Base-by-base conservation (phyloP, 208 protist genomes). In the Herpetomonas samuelpessoai region DNA sequence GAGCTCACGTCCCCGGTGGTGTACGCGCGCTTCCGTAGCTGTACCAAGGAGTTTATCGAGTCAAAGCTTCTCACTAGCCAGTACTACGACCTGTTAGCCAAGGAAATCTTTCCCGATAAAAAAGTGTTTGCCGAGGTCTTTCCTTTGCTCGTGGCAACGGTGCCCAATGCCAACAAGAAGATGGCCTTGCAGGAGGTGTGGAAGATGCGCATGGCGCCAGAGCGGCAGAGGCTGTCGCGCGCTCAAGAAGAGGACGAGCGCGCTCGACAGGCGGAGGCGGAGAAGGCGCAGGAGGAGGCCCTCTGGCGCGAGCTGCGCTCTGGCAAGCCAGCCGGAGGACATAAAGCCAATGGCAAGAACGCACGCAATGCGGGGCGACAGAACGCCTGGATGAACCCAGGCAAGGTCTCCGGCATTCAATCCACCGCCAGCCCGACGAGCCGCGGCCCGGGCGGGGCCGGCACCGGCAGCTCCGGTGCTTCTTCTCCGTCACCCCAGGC, bases 161-260 rank as follows among this genome's bases (percentile, higher is more conserved):
- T 88, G 7, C 86, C 83, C 1, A 38, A 71, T 0, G 62, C 50
- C 31, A 57, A 76, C 10, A 82, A 83, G 56, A 58, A 75, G 24
- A 44, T 58, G 28, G 86, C 82, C 25, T 65, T 96, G 44, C 68
- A 77, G 54, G 74, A 90, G 60, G 59, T 92, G 49, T 74, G 76
- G 59, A 84, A 86, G 65, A 93, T 96, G 79, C 71, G 60, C 46
- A 83, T 75, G 59, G 69, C 84, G 0, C 86, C 86, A 0, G 89
- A 96, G 71, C 70, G 55, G 41, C 83, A 82, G 71, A 79, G 73
- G 35, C 44, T 67, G 19, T 49, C 65, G 56, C 44, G 75, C 52
- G 47, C 51, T 3, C 74, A 74, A 21, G 79, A 86, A 55, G 84
- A 84, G 48, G 76, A 84, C 25, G 69, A 50, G 30, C 65, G 78